Evolutionary conservation across 805 yeast species (phyloP).

Genomic region (Blastobotrys americana): DNA sequence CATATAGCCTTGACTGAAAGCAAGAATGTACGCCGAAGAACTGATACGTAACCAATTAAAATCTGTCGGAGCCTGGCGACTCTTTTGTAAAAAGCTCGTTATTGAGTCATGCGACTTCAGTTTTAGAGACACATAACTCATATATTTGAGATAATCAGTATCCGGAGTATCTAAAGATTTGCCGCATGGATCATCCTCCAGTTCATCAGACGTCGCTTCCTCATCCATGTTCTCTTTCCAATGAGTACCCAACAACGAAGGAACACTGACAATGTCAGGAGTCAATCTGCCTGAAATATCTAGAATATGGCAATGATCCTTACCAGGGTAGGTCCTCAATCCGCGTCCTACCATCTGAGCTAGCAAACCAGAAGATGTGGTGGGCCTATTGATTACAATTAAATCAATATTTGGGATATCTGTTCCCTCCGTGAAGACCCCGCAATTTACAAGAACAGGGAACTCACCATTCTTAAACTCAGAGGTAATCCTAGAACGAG

Average conservation of each 20-base stretch:
- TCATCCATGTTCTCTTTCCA: neutral
- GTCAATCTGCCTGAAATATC: conserved; percentile 59
- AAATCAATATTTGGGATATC: conserved; percentile 88
- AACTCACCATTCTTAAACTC: conserved; percentile 57
- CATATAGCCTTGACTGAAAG: neutral
- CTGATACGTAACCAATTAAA: conserved; percentile 5
- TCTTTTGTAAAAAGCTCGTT: neutral
- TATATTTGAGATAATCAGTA: neutral
- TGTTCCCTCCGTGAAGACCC: conserved; percentile 89
- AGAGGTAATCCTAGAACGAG: conserved; percentile 45
- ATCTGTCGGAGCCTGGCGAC: neutral
- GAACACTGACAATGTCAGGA: conserved; percentile 43
- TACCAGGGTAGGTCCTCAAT: conserved; percentile 53
- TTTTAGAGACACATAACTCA: neutral
- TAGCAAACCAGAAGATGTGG: conserved; percentile 61
- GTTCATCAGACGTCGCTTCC: neutral
- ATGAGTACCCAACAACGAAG: conserved; percentile 39
- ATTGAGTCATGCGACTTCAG: neutral
- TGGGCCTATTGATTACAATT: conserved; percentile 70
- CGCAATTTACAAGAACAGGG: conserved; percentile 77
- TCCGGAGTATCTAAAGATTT: neutral
- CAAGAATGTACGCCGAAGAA: neutral
- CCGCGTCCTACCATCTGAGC: conserved; percentile 93
- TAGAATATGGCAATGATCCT: conserved; percentile 61
- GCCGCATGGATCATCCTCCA: neutral